Evolutionary conservation across 495 filamentous ascomycete genomes (phyloP).

Genomic region (Hypoxylon lienhwacheense): DNA sequence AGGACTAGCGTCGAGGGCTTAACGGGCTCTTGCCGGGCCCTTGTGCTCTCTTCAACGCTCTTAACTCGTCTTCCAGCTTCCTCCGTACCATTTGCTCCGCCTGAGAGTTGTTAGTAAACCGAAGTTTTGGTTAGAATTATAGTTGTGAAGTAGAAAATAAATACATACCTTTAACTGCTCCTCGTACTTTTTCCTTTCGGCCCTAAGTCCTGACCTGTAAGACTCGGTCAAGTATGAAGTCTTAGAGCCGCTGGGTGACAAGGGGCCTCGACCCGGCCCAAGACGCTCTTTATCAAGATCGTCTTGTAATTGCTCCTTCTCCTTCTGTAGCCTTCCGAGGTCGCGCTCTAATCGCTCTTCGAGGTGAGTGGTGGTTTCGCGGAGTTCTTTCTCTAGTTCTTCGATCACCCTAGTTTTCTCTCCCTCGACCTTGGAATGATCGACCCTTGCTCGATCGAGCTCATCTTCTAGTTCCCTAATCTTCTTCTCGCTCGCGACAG

Average conservation of each 20-base stretch:
- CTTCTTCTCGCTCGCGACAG: constrained; percentile 86
- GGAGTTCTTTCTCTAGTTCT: constrained; percentile 36
- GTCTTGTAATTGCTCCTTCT: constrained; percentile 44
- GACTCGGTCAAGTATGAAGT: constrained; percentile 41
- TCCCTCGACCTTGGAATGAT: constrained; percentile 38
- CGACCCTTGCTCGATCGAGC: constrained; percentile 45
- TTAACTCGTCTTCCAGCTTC: constrained; percentile 51
- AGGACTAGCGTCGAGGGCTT: constrained; percentile 24
- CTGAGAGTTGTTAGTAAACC: constrained; percentile 34
- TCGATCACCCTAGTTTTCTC: constrained; percentile 42
- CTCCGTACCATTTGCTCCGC: constrained; percentile 51
- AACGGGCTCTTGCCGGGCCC: constrained; percentile 45
- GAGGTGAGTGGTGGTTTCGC: constrained; percentile 32
- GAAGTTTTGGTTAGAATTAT: background rate
- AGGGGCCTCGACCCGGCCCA: constrained; percentile 30
- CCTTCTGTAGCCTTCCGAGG: constrained; percentile 38
- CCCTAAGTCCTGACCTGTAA: constrained; percentile 44
- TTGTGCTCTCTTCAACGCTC: constrained; percentile 40
- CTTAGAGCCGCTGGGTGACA: constrained; percentile 29
- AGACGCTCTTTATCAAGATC: constrained; percentile 50
- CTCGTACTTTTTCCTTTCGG: constrained; percentile 56
- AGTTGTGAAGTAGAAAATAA: background rate
- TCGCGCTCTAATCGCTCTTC: constrained; percentile 42
- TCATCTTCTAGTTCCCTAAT: constrained; percentile 69
- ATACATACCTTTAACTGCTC: constrained; percentile 52